Evolutionary conservation across 2,329 filamentous ascomycete species (phyloP).

Genomic region (Penicillium occitanis): DNA sequence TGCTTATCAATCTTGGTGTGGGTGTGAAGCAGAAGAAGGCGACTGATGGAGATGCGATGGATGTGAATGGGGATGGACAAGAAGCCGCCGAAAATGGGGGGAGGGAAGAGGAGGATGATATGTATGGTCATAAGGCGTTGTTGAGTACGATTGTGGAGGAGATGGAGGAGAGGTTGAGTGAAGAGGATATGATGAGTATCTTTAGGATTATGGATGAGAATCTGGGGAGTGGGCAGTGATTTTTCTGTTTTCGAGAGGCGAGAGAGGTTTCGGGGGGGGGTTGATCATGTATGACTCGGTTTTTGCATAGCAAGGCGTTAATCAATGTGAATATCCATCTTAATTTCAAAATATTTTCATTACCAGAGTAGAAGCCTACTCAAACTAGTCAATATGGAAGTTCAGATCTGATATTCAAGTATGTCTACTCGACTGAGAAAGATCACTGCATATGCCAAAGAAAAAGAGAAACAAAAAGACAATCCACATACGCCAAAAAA

Average conservation of each 20-base stretch:
- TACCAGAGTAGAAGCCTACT: too few relatives aligned
- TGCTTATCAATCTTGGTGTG: constrained; percentile 48
- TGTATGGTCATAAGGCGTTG: constrained; percentile 39
- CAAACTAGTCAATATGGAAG: not conserved
- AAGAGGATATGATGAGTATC: constrained; percentile 39
- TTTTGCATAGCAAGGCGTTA: constrained; percentile 20
- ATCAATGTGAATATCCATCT: not conserved
- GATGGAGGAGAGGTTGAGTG: constrained; percentile 40
- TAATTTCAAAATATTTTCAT: too few relatives aligned
- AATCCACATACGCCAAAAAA: constrained; percentile 20
- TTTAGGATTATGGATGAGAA: constrained; percentile 39
- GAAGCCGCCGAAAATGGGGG: constrained; percentile 23
- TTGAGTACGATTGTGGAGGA: constrained; percentile 46
- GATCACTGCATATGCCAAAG: constrained; percentile 18
- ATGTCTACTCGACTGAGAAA: not conserved
- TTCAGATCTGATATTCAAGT: constrained; percentile 9
- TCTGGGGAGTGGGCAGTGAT: constrained; percentile 24
- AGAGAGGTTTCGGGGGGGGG: not conserved
- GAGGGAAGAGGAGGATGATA: constrained; percentile 26
- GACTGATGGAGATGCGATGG: constrained; percentile 1
- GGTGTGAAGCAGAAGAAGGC: constrained; percentile 27
- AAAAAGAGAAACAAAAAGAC: constrained; percentile 14
- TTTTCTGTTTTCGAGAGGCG: not conserved
- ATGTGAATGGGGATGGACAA: constrained; percentile 22
- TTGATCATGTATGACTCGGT: not conserved